These are phyloP conservation scores for Agastache rugosa DNA, from an alignment of 257 asterid genomes.

Conservation along the genomic window DNA sequence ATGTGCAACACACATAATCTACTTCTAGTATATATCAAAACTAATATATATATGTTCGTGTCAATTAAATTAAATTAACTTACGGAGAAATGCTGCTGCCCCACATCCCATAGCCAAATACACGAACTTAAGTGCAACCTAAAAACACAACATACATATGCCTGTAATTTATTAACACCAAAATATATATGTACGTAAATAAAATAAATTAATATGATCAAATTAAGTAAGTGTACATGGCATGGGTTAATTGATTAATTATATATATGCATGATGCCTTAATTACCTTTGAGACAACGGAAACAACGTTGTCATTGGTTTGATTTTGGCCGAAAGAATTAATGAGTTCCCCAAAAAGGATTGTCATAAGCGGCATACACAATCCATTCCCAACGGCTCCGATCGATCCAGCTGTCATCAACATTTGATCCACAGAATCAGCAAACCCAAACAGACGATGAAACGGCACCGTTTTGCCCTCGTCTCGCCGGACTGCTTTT, in stretches of 20 bases:
- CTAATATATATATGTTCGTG: no score
- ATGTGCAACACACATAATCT: no score
- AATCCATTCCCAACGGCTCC: constrained; percentile 58
- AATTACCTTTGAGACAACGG: constrained; percentile 51
- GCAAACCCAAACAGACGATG: constrained; percentile 56
- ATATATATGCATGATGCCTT: no score
- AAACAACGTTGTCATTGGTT: constrained; percentile 32
- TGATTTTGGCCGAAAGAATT: constrained; percentile 58
- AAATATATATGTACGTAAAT: no score
- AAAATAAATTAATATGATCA: no score
- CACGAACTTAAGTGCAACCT: constrained; percentile 43
- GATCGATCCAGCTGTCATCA: constrained; percentile 53
- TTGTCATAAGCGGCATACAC: constrained; percentile 45
- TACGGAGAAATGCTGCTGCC: constrained; percentile 60
- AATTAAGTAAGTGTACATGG: no score
- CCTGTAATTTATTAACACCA: no score
- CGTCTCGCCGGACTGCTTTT: background rate
- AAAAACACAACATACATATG: no score
- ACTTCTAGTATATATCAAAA: no score
- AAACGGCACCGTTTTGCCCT: constrained; percentile 42
- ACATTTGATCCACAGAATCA: constrained; percentile 45
- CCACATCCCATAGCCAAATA: constrained; percentile 59
- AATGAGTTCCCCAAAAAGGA: constrained; percentile 53
- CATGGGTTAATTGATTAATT: no score
- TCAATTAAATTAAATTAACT: constrained; percentile 26